A percentile compares a stretch with the other conserved stretches of the same genome.
Conservation (phyloP, 2,329 filamentous ascomycete species). For the Zymoseptoria brevis region DNA sequence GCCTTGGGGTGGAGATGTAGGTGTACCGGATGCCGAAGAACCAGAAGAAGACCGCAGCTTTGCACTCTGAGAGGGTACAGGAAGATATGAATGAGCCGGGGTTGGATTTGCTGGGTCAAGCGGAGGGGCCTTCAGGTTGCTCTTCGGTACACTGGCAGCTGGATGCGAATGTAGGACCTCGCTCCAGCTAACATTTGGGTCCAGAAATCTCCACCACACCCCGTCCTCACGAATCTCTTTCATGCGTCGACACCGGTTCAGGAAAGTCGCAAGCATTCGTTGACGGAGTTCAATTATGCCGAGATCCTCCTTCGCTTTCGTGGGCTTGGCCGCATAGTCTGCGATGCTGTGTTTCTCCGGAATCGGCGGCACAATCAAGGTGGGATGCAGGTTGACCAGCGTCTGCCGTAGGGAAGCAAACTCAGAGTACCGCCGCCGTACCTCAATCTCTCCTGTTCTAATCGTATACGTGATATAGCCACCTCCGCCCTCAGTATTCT, state of each 20-base stretch:
- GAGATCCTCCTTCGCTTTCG: constrained; percentile 93
- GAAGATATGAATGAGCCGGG: constrained; percentile 76
- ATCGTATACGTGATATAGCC: constrained; percentile 98
- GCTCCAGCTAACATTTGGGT: constrained; percentile 94
- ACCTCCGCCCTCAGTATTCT: constrained; percentile 84
- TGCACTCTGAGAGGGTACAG: constrained; percentile 74
- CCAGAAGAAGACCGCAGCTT: constrained; percentile 60
- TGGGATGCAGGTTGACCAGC: constrained; percentile 85
- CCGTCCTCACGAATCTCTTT: constrained; percentile 85
- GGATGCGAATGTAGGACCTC: constrained; percentile 93
- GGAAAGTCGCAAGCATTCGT: constrained; percentile 90
- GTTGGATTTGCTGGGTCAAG: constrained; percentile 90
- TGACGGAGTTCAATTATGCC: constrained; percentile 95
- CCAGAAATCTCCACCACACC: constrained; percentile 95
- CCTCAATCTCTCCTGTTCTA: constrained; percentile 87
- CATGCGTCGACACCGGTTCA: constrained; percentile 91
- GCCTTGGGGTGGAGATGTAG: constrained; percentile 46
- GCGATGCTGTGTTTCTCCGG: constrained; percentile 99
- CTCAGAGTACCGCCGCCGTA: constrained; percentile 90
- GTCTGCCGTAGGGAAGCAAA: constrained; percentile 87
- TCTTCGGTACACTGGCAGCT: constrained; percentile 84
- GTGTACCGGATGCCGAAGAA: constrained; percentile 44
- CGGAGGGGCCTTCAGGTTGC: constrained; percentile 89
- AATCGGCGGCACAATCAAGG: constrained; percentile 90
- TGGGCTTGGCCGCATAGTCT: constrained; percentile 95